Evolutionary conservation across 1,284 basidiomycete genomes (phyloP).

Genomic region (Trichosporon coremiiforme): DNA sequence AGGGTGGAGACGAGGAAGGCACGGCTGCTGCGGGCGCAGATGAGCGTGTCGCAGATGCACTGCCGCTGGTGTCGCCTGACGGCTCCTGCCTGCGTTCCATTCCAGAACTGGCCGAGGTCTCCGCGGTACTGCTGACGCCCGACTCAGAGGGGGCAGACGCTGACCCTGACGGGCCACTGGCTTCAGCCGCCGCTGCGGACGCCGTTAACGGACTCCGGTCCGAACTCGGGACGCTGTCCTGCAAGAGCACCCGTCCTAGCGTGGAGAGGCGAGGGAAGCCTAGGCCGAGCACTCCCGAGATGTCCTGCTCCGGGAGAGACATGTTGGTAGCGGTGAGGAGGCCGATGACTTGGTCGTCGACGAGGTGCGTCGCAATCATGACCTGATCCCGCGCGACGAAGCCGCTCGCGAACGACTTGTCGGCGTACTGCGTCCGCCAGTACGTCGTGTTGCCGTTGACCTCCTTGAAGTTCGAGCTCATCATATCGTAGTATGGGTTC

Average conservation of each 20-base stretch:
- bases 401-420: slow-evolving; percentile 42
- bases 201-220: not conserved
- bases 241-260: slow-evolving; percentile 30
- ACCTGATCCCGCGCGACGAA: slow-evolving; percentile 45
- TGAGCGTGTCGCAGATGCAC: slow-evolving; percentile 15
- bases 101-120: not conserved
- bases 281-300: slow-evolving; percentile 55
- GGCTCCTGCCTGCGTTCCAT: not conserved
- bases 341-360: slow-evolving; percentile 42
- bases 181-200: not conserved
- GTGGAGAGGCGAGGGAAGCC: slow-evolving; percentile 54
- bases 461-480: slow-evolving; percentile 34
- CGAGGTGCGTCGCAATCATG: slow-evolving; percentile 30
- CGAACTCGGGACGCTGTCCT: not conserved
- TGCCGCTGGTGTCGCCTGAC: not conserved
- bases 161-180: not conserved
- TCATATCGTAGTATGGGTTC: slow-evolving; percentile 46
- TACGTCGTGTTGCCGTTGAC: slow-evolving; percentile 40
- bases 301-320: slow-evolving; percentile 48
- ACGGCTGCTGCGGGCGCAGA: slow-evolving; percentile 21
- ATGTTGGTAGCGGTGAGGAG: slow-evolving; percentile 55
- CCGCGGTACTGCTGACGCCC: not conserved
- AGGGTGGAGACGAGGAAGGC: slow-evolving; percentile 26
- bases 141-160: not conserved
- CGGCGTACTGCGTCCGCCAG: slow-evolving; percentile 43